Conservation (phyloP, 1,284 basidiomycete species). For the Agroathelia rolfsii region DNA sequence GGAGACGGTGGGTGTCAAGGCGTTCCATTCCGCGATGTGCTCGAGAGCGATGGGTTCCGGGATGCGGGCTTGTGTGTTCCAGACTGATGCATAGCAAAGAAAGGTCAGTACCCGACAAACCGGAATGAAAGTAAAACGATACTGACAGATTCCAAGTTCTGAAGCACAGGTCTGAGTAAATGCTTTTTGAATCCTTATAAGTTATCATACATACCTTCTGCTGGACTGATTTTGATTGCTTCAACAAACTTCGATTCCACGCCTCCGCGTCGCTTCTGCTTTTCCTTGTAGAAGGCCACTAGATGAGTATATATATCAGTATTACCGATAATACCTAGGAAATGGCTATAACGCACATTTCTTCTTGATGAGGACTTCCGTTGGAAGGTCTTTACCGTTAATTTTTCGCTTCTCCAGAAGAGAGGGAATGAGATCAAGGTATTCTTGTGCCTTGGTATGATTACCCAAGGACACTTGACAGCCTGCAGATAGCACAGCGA, state of each 20-base stretch:
- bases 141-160: constrained; percentile 55
- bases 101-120: constrained; percentile 1
- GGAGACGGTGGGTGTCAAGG: constrained; percentile 35
- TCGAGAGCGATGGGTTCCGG: constrained; percentile 37
- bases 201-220: constrained; percentile 41
- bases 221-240: constrained; percentile 52
- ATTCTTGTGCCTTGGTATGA: constrained; percentile 40
- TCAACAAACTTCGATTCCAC: constrained; percentile 39
- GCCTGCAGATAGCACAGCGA: constrained; percentile 24
- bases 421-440: constrained; percentile 54
- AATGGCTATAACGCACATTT: constrained; percentile 32
- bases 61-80: constrained; percentile 61
- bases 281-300: constrained; percentile 68
- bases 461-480: constrained; percentile 50
- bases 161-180: constrained; percentile 6
- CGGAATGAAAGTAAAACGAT: background rate
- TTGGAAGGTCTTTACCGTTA: constrained; percentile 59
- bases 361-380: constrained; percentile 67
- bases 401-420: constrained; percentile 51
- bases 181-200: background rate
- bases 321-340: background rate
- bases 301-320: constrained; percentile 4
- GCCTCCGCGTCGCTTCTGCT: constrained; percentile 45
- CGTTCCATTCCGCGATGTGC: constrained; percentile 41
- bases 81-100: constrained; percentile 33